Evolutionary conservation across 352 stramenopile genomes (phyloP).

Genomic region (Phytophthora macrochlamydospora): DNA sequence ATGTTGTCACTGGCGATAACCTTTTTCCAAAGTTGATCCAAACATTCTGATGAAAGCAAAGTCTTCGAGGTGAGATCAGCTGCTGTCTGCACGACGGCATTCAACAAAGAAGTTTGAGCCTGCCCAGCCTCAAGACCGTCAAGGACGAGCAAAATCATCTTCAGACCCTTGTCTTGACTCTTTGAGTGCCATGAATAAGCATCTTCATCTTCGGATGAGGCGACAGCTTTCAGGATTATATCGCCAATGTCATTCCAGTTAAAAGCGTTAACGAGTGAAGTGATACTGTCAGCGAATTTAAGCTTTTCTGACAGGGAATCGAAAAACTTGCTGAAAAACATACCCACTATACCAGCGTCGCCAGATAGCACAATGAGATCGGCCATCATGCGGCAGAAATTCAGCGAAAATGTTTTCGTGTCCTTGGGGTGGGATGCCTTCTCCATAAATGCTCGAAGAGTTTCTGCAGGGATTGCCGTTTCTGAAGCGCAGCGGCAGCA

Average conservation of each 20-base stretch:
- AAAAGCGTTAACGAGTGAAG: neutral
- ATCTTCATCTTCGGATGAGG: constrained; percentile 1
- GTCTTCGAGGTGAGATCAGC: neutral
- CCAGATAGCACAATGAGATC: neutral
- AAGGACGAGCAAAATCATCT: constrained; percentile 7
- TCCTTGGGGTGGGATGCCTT: neutral
- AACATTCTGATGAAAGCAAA: neutral
- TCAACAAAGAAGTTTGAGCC: neutral
- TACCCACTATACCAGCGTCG: neutral
- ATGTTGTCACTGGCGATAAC: neutral
- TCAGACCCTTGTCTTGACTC: neutral
- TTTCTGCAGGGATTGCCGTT: neutral
- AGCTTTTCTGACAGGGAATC: neutral
- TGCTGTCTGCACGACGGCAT: neutral
- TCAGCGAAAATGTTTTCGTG: neutral
- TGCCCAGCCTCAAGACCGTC: neutral
- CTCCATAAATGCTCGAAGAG: constrained; percentile 13
- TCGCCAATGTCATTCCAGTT: constrained; percentile 12
- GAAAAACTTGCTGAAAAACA: neutral
- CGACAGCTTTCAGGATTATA: neutral
- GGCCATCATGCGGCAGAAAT: neutral
- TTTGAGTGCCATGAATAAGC: no score
- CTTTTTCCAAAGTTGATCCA: constrained; percentile 12
- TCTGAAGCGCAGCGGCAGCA: constrained; percentile 2
- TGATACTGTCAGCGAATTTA: neutral